Evolutionary conservation across 106 monocot species (phyloP).

Genomic region (Platanthera guangdongensis): DNA sequence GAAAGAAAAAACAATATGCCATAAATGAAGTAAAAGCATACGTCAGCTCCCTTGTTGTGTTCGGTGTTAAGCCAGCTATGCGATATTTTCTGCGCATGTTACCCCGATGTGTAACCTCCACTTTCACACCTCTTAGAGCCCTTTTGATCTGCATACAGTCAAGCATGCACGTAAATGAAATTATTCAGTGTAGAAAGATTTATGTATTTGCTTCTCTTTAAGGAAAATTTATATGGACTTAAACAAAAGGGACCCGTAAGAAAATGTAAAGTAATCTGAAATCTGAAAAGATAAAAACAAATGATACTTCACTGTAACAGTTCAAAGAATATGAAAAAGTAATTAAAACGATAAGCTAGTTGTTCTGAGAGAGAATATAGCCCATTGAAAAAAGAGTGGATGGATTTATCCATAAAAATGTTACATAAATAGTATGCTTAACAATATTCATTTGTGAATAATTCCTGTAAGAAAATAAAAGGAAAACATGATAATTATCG

Average conservation of each 20-base stretch:
- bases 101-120: slow-evolving; percentile 67
- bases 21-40: slow-evolving; percentile 14
- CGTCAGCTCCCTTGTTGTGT: slow-evolving; percentile 54
- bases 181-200: not conserved
- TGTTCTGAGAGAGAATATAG: too few species aligned
- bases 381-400: too few species aligned
- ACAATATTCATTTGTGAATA: too few species aligned
- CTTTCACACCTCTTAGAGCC: slow-evolving; percentile 62
- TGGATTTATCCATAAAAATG: too few species aligned
- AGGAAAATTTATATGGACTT: not conserved
- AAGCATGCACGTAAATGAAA: not conserved
- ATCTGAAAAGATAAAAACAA: too few species aligned
- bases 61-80: slow-evolving; percentile 48
- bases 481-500: too few species aligned
- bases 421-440: too few species aligned
- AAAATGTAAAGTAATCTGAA: too few species aligned
- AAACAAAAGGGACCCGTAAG: not conserved
- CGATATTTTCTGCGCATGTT: slow-evolving; percentile 61
- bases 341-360: too few species aligned
- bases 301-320: too few species aligned
- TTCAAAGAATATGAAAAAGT: too few species aligned
- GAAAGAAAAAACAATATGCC: not conserved
- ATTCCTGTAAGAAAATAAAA: too few species aligned
- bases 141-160: slow-evolving; percentile 41
- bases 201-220: not conserved